Evolutionary conservation across 805 yeast species (phyloP).

Genomic region (Saturnispora saitoi): DNA sequence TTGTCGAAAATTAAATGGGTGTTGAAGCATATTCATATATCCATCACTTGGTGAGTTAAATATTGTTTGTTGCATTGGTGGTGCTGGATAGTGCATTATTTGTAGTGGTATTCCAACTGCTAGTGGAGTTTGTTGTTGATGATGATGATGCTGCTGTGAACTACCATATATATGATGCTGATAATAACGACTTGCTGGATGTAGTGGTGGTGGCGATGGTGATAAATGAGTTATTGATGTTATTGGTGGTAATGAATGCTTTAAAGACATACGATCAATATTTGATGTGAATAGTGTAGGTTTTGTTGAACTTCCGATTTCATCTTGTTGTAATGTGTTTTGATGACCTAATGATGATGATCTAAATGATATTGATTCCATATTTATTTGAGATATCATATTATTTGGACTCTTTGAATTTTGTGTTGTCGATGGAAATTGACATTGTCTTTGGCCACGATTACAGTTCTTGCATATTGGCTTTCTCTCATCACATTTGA

Average conservation of each 20-base stretch:
- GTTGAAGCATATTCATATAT: too few relatives aligned
- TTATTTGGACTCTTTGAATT: neutral
- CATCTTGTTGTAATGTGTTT: neutral
- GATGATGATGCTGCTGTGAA: slow-evolving; percentile 5
- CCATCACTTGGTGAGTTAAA: too few relatives aligned
- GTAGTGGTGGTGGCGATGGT: neutral
- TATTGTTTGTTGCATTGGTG: too few relatives aligned
- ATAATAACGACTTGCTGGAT: too few relatives aligned
- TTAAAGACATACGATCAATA: too few relatives aligned
- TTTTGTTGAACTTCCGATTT: neutral
- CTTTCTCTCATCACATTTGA: slow-evolving; percentile 69
- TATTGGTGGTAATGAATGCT: neutral
- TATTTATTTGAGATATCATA: neutral
- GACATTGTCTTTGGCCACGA: slow-evolving; percentile 54
- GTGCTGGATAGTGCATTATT: too few relatives aligned
- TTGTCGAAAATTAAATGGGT: too few relatives aligned
- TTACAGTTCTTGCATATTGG: slow-evolving; percentile 65
- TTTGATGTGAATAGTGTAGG: neutral
- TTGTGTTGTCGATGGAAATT: slow-evolving; percentile 35
- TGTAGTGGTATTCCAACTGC: neutral
- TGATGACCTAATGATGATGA: slow-evolving; percentile 1
- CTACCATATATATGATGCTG: neutral
- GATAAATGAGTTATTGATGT: neutral
- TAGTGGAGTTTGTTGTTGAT: neutral
- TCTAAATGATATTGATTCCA: neutral